Evolutionary conservation across 768 basidiomycete species (phyloP).

Genomic region (Tulasnella sp.): DNA sequence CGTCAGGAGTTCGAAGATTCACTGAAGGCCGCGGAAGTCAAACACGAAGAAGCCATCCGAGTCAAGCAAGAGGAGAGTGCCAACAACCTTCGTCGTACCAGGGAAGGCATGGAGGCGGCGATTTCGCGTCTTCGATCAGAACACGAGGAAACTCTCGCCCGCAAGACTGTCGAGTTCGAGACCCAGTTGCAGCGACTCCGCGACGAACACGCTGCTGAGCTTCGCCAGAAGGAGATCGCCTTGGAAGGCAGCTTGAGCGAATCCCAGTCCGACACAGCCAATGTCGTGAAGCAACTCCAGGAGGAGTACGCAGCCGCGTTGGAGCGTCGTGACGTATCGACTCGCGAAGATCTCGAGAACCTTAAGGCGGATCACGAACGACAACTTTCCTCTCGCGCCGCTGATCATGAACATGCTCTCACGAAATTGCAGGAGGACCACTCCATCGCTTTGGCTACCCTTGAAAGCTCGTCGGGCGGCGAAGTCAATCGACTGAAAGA

Average conservation of each 20-base stretch:
- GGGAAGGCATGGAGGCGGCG: conserved; percentile 20
- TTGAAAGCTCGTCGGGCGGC: conserved; percentile 49
- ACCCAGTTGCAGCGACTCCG: conserved; percentile 60
- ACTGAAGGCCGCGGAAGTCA: conserved; percentile 20
- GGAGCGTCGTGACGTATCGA: conserved; percentile 55
- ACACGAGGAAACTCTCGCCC: conserved; percentile 46
- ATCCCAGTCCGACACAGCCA: conserved; percentile 58
- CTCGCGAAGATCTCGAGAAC: conserved; percentile 56
- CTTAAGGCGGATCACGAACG: conserved; percentile 57
- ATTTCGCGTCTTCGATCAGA: conserved; percentile 21
- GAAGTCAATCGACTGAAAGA: conserved; percentile 49
- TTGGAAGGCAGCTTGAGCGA: conserved; percentile 66
- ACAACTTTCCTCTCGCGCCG: conserved; percentile 46
- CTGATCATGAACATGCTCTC: conserved; percentile 41
- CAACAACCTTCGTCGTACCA: conserved; percentile 12
- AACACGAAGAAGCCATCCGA: conserved; percentile 47
- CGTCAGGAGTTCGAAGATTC: conserved; percentile 45
- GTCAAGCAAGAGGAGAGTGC: conserved; percentile 68
- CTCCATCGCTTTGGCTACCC: conserved; percentile 23
- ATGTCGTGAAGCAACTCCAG: conserved; percentile 57
- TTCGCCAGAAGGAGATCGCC: conserved; percentile 67
- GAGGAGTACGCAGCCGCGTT: conserved; percentile 65
- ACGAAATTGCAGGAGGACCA: conserved; percentile 24
- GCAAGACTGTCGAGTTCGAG: conserved; percentile 51
- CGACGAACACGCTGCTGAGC: conserved; percentile 65